These are phyloP conservation scores for Aspergillus spinulosporus DNA, from an alignment of 2,329 filamentous ascomycete species.

Conservation along the genomic window DNA sequence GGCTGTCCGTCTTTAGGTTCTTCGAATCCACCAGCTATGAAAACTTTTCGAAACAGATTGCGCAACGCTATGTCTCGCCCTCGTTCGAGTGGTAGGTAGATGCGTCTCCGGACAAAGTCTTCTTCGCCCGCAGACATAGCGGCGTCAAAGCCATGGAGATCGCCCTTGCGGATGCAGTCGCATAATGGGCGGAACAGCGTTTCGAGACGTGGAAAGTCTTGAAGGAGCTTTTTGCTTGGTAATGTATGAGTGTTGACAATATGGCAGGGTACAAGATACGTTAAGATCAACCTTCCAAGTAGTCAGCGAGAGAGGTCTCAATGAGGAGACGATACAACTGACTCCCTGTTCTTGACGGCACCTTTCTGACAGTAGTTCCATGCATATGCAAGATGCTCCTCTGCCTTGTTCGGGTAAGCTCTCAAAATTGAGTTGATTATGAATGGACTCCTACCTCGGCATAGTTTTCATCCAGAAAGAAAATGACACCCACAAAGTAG, in stretches of 20 bases:
- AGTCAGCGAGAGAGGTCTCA: conserved; percentile 23
- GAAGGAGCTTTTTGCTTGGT: conserved; percentile 69
- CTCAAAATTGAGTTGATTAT: too few relatives aligned
- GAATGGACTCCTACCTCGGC: conserved; percentile 55
- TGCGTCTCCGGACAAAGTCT: conserved; percentile 89
- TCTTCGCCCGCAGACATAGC: conserved; percentile 80
- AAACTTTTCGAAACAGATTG: conserved; percentile 90
- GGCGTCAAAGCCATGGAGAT: conserved; percentile 79
- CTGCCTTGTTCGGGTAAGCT: conserved; percentile 56
- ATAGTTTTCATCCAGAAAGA: conserved; percentile 94
- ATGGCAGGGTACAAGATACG: conserved; percentile 90
- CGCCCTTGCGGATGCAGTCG: conserved; percentile 75
- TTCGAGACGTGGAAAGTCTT: conserved; percentile 73
- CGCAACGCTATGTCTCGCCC: conserved; percentile 88
- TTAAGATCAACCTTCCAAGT: conserved; percentile 72
- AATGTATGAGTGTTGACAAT: conserved; percentile 85
- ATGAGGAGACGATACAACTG: conserved; percentile 32
- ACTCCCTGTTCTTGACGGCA: conserved; percentile 78
- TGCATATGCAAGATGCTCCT: conserved; percentile 75
- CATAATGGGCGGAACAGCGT: conserved; percentile 76
- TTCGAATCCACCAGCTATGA: conserved; percentile 78
- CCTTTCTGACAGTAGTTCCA: conserved; percentile 77
- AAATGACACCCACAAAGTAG: conserved; percentile 92
- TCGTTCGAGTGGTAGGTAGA: conserved; percentile 91
- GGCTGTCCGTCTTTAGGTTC: conserved; percentile 68